These are phyloP conservation scores for Lepidopterella palustris DNA, from an alignment of 495 filamentous ascomycete genomes.

Conservation along the genomic window DNA sequence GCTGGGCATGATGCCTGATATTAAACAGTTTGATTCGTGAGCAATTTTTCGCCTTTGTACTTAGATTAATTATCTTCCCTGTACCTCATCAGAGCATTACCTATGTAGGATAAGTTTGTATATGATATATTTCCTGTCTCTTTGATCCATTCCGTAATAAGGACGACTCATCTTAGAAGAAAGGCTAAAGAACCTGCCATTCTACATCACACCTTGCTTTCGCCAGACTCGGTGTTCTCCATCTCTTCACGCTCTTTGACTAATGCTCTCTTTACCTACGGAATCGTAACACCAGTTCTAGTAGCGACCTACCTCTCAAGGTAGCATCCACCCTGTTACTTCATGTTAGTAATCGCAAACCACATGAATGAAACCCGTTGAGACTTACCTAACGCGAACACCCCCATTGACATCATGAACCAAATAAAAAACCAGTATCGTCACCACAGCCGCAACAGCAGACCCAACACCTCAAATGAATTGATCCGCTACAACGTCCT, in stretches of 20 bases:
- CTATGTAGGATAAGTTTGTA: no score
- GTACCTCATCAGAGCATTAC: no score
- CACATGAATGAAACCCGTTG: neutral
- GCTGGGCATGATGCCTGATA: slow-evolving; percentile 39
- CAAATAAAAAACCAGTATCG: neutral
- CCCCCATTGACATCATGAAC: neutral
- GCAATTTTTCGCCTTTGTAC: no score
- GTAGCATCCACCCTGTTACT: neutral
- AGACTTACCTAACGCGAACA: neutral
- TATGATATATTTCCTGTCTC: no score
- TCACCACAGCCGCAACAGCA: neutral
- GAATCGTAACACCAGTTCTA: neutral
- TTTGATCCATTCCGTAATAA: no score
- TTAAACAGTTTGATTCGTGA: slow-evolving; percentile 34
- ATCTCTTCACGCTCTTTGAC: neutral
- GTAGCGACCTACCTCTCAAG: neutral
- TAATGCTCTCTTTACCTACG: neutral
- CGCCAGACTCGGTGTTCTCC: no score
- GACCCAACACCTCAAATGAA: neutral
- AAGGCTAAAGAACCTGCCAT: no score
- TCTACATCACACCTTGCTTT: no score
- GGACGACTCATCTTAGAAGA: no score
- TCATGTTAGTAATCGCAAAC: neutral
- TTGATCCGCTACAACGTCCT: neutral
- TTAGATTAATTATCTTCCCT: no score